Evolutionary conservation across 169 alveolate genomes (phyloP).

Genomic region (Eimeria acervulina): DNA sequence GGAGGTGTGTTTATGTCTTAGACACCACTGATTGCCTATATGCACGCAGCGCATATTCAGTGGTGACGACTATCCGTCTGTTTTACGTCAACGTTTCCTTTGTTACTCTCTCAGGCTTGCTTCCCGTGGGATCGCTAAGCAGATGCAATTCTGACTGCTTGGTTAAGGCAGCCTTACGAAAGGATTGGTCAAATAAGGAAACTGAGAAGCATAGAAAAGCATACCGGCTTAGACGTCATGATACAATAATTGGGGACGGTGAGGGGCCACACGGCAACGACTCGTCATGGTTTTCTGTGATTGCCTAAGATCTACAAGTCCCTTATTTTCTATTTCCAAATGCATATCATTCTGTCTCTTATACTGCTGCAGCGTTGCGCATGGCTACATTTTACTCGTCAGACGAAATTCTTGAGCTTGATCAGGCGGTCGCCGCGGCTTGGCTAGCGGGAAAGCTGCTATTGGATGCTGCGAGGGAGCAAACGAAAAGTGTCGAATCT

Average conservation of each 20-base stretch:
- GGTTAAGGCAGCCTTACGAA: constrained; percentile 42
- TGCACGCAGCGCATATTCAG: not conserved
- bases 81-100: not conserved
- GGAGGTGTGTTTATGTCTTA: not conserved
- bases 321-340: not conserved
- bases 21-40: not conserved
- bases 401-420: constrained; percentile 52
- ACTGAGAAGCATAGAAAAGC: constrained; percentile 9
- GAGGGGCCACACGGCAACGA: not conserved
- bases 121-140: constrained; percentile 24
- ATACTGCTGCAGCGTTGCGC: constrained; percentile 58
- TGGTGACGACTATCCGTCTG: not conserved
- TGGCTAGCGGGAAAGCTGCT: constrained; percentile 32
- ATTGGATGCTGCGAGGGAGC: constrained; percentile 35
- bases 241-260: constrained; percentile 53
- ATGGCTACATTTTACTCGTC: not conserved
- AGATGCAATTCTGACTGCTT: constrained; percentile 22
- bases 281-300: not conserved
- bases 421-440: constrained; percentile 41
- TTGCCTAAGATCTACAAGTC: not conserved
- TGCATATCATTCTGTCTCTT: not conserved
- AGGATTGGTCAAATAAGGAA: constrained; percentile 38
- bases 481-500: not conserved
- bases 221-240: constrained; percentile 8
- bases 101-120: constrained; percentile 13